Evolutionary conservation across 2,329 filamentous ascomycete genomes (phyloP), one percentile per base, ranked within the genome.

Genomic region (Didymella exigua): DNA sequence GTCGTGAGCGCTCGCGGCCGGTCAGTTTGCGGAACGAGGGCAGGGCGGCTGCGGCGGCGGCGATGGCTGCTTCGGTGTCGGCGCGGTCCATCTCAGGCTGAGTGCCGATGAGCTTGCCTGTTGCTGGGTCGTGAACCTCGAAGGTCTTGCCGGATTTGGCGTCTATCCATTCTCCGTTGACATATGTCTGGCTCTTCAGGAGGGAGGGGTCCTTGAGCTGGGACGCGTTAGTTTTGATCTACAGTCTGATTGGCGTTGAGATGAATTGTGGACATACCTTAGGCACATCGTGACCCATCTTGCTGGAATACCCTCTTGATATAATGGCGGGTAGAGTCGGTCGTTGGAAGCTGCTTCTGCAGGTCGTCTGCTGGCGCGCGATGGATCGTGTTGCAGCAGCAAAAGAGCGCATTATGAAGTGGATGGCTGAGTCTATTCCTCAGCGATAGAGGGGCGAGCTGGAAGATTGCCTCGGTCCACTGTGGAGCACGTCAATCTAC

Each of bases 121-220:
- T 91, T 2, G 91, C 87, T 8, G 95, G 95, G 75, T 99, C 92
- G 38, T 65, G 82, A 56, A 97, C 90, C 73, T 95, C 88, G 75
- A 98, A 99, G 40, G 91, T 96, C 83, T 96, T 87, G 71, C 91
- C 91, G 0, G 91, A 96, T 70, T 86, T 85, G 65, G 93, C 90
- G 66, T 84, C 83, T 59, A 96, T 85, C 90, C 93, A 99, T 83
- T 96, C 84, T 69, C 95, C 95, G 74, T 99, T 93, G 70, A 98
- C 87, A 72, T 93, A 97, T 69, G 86, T 78, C 72, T 93, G 85
- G 65, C 88, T 86, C 80, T 96, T 97, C 69, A 98, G 85, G 56
- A 99, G 84, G 21, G 76, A 78, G 59, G 76, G 75, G 66, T 82
- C 79, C 56, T 76, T 80, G 58, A 82, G 76, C 76, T 78, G 54